A percentile compares a stretch with the other conserved stretches of the same genome.
phyloP scores from a whole-genome alignment of 257 asterid genomes.

The Euphrasia confusa region DNA sequence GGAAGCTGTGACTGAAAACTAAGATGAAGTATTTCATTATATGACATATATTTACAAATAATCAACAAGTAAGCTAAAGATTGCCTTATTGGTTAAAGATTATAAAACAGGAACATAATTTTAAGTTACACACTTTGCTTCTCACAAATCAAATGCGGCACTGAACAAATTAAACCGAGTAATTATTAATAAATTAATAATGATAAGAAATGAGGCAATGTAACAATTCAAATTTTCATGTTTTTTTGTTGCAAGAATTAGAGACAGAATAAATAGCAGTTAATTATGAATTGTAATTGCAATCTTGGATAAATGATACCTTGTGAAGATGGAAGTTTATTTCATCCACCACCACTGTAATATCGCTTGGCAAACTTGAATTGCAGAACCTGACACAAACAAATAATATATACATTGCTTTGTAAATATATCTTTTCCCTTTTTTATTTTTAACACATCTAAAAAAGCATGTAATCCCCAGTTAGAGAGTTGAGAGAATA shows the following conservation, averaged over 20 bases:
- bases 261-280: slow-evolving; percentile 11
- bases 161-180: no score
- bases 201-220: no score
- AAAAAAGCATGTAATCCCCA: slow-evolving; percentile 11
- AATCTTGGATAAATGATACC: slow-evolving; percentile 37
- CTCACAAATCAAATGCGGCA: no score
- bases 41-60: neutral
- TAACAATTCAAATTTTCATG: no score
- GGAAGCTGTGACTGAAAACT: neutral
- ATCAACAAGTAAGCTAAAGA: neutral
- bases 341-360: slow-evolving; percentile 65
- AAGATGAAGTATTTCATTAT: neutral
- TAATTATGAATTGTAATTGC: neutral
- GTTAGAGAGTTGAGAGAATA: no score
- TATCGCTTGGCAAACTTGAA: slow-evolving; percentile 71
- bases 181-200: no score
- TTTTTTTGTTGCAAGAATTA: neutral
- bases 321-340: slow-evolving; percentile 83
- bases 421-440: neutral
- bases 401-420: slow-evolving; percentile 9
- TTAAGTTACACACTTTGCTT: no score
- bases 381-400: slow-evolving; percentile 60
- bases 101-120: no score
- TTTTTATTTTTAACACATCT: slow-evolving; percentile 6
- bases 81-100: neutral